Evolutionary conservation across 768 basidiomycete genomes (phyloP).

Genomic region (Boletus pseudopeckii): DNA sequence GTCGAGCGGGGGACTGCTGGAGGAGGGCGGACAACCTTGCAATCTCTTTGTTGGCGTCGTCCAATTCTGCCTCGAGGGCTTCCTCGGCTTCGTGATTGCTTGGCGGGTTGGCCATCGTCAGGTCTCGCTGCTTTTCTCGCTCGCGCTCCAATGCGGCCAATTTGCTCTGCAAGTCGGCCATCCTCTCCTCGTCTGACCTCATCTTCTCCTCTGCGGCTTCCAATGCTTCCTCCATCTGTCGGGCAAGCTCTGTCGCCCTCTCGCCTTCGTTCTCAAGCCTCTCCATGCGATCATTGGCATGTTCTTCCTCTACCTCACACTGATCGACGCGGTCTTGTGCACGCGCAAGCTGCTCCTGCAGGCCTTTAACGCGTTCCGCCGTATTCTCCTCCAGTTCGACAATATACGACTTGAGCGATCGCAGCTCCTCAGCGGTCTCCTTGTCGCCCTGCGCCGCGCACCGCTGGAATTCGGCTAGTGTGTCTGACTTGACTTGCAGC

Average conservation of each 20-base stretch:
- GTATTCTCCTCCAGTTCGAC: conserved; percentile 60
- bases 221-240: conserved; percentile 74
- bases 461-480: conserved; percentile 21
- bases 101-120: conserved; percentile 16
- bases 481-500: conserved; percentile 35
- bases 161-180: conserved; percentile 49
- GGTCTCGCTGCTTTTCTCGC: conserved; percentile 36
- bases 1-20: conserved; percentile 68
- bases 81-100: conserved; percentile 54
- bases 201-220: conserved; percentile 73
- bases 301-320: conserved; percentile 43
- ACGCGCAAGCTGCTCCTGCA: conserved; percentile 53
- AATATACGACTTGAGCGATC: conserved; percentile 46
- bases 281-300: conserved; percentile 47
- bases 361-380: conserved; percentile 47
- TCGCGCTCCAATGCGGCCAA: conserved; percentile 58
- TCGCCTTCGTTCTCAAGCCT: conserved; percentile 51
- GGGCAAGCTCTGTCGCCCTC: conserved; percentile 51
- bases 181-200: conserved; percentile 52
- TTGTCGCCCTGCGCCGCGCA: conserved; percentile 25
- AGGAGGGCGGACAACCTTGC: conserved; percentile 64
- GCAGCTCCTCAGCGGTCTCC: conserved; percentile 32
- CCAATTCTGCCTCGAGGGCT: conserved; percentile 70
- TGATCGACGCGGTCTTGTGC: conserved; percentile 45
- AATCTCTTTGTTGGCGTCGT: conserved; percentile 73